A percentile compares a stretch with the other conserved stretches of the same genome.
phyloP scores from a whole-genome alignment of 2,329 filamentous ascomycete species.

The Nothomitra cinnamomea region DNA sequence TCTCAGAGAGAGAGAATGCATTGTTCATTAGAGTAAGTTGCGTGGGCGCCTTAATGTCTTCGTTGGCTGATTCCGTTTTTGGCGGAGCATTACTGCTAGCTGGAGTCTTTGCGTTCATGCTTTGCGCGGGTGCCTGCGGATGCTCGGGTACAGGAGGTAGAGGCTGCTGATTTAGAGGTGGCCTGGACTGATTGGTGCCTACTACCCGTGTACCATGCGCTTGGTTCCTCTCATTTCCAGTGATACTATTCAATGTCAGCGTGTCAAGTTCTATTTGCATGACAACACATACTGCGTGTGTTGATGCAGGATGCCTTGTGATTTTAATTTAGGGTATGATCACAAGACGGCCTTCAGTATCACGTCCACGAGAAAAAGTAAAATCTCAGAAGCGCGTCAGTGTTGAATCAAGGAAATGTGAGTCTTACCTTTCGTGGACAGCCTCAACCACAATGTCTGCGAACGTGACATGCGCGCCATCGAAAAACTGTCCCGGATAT shows the following conservation, averaged over 20 bases:
- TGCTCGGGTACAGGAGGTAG: no score
- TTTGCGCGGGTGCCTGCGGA: no score
- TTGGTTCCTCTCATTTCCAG: not conserved
- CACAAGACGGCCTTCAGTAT: conserved; percentile 9
- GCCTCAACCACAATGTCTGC: conserved; percentile 47
- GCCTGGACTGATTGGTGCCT: no score
- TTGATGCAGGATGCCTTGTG: not conserved
- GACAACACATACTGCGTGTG: not conserved
- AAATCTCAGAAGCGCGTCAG: conserved; percentile 5
- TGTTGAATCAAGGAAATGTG: no score
- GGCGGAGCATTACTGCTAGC: no score
- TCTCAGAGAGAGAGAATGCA: not conserved
- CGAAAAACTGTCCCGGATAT: conserved; percentile 55
- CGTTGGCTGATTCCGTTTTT: no score
- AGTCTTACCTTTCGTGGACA: conserved; percentile 35
- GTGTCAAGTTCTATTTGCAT: not conserved
- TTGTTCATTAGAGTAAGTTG: not conserved
- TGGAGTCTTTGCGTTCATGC: no score
- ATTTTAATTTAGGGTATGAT: conserved; percentile 5
- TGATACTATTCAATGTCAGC: not conserved
- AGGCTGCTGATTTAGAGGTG: not conserved
- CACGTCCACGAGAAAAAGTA: conserved; percentile 5
- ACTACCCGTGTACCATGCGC: not conserved
- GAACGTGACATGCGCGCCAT: conserved; percentile 58
- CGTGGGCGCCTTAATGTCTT: no score